These are phyloP conservation scores for Penicillium lagena DNA, from an alignment of 495 filamentous ascomycete genomes.

Conservation along the genomic window DNA sequence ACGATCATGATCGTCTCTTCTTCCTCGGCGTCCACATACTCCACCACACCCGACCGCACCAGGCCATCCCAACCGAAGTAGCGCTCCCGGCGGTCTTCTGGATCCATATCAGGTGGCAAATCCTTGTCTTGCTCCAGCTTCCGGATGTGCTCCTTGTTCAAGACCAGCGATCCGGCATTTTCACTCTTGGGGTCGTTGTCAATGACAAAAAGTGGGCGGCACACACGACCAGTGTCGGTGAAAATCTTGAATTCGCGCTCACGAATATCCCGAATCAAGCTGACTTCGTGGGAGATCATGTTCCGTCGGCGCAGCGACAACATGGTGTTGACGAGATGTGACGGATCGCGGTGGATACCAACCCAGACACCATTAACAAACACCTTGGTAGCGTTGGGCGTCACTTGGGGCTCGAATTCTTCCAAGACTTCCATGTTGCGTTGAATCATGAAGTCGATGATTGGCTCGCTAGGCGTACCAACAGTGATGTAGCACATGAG, in stretches of 20 bases:
- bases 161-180: constrained; percentile 68
- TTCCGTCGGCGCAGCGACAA: constrained; percentile 68
- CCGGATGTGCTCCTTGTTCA: constrained; percentile 74
- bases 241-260: constrained; percentile 98
- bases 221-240: constrained; percentile 92
- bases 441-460: constrained; percentile 90
- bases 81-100: constrained; percentile 51
- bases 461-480: constrained; percentile 79
- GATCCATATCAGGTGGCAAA: constrained; percentile 46
- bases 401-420: constrained; percentile 84
- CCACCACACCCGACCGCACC: constrained; percentile 72
- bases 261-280: constrained; percentile 87
- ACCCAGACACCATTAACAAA: constrained; percentile 99
- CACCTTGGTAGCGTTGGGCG: constrained; percentile 91
- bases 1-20: constrained; percentile 98
- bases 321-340: constrained; percentile 70
- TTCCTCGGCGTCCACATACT: constrained; percentile 96
- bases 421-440: constrained; percentile 93
- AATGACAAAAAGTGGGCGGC: constrained; percentile 85
- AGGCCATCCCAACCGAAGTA: constrained; percentile 86
- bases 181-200: constrained; percentile 65
- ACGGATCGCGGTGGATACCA: constrained; percentile 74
- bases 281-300: constrained; percentile 82
- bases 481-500: constrained; percentile 98
- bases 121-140: constrained; percentile 65